Percentiles rank a stretch among this genome's conserved stretches.
phyloP scores from a whole-genome alignment of 129 eudicot species.

The Daucus carota region DH1_v3.0 NC_030387.2:36582501-36583000 shows the following conservation, averaged over 20 bases:
- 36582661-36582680: slow-evolving; percentile 98
- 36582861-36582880: not conserved
- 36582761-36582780: not conserved
- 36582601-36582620: slow-evolving; percentile 85
- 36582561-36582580: slow-evolving; percentile 87
- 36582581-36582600: slow-evolving; percentile 71
- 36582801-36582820: not conserved
- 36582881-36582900: not conserved
- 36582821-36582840: not conserved
- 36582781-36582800: not conserved
- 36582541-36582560: slow-evolving; percentile 71
- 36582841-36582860: not conserved
- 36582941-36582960: not conserved
- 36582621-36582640: slow-evolving; percentile 84
- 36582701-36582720: slow-evolving; percentile 4
- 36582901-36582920: not conserved
- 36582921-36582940: not conserved
- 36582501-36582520: slow-evolving; percentile 77
- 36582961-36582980: not conserved
- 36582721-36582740: not conserved
- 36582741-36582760: not conserved
- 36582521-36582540: slow-evolving; percentile 93
- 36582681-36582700: slow-evolving; percentile 73
- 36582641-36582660: slow-evolving; percentile 96
- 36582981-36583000: too few species aligned